Base-by-base conservation (phyloP, 2,329 filamentous ascomycete genomes). In the Coniochaeta sp. region DNA sequence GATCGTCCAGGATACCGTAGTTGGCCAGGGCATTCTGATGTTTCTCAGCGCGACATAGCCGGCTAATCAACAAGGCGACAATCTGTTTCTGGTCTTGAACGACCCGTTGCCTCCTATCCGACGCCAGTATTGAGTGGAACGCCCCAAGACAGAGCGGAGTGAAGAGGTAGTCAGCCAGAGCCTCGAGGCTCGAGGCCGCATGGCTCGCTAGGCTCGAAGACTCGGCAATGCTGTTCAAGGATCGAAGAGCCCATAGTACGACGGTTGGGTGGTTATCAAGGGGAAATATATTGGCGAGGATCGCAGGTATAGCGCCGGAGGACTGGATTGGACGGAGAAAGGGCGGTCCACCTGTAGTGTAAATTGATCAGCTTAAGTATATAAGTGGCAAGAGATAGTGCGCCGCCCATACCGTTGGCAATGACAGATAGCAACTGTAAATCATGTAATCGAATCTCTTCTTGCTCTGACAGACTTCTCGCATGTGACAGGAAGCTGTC, bases 371-470 rank as follows among this genome's bases (percentile, higher is more conserved):
- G 49, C 40, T 4, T 7, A 42, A 38, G 6, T 9, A 18, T n/a
- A n/a, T 32, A 32, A 26, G 30, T 9, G 30, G 28, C 22, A 20
- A 16, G 18, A 20, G 6, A 6, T 18, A 18, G 18, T 4, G 24
- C 35, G 4, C 30, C 26, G 24, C 28, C 20, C n/a, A n/a, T 76
- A 91, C 91, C 91, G 70, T 87, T 85, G 52, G 90, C 89, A 63
- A 97, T 81, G 66, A 89, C 94, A 46, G 86, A 85, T 31, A 95
- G 73, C n/a, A 96, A 79, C 57, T 95, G 83, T 33, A 91, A 79
- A n/a, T 87, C 86, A 65, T 95, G 89, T 52, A 94, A 73, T 58
- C 83, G 81, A 47, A 85, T 76, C 42, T 81, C 77, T 52, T 91
- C 85, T 53, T 88, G 82, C 10, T 84, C 79, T 3, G 75, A 76